These are phyloP conservation scores for Xylaria scruposa DNA, from an alignment of 495 filamentous ascomycete species.

Conservation along the genomic window DNA sequence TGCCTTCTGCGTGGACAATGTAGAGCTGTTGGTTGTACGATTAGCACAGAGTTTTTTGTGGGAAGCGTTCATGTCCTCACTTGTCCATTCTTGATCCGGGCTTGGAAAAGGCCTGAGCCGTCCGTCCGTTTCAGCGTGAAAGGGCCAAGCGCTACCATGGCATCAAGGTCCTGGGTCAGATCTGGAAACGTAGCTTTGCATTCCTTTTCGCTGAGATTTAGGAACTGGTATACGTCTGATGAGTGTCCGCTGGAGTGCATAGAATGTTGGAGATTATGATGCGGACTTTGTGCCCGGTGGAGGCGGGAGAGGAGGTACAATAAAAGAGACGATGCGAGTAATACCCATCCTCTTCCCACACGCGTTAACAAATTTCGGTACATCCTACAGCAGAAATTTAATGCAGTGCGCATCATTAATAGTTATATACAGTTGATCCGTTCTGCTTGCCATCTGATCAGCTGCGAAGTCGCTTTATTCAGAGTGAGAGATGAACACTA, in stretches of 20 bases:
- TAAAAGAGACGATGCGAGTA: slow-evolving; percentile 2
- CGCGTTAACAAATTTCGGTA: background rate
- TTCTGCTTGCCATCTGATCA: background rate
- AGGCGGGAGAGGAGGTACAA: slow-evolving; percentile 2
- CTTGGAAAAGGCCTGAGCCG: slow-evolving; percentile 46
- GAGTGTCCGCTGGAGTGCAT: background rate
- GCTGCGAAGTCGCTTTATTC: background rate
- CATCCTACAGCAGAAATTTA: background rate
- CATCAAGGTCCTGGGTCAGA: slow-evolving; percentile 49
- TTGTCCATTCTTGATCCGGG: slow-evolving; percentile 49
- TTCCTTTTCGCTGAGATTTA: slow-evolving; percentile 45
- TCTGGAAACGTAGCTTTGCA: slow-evolving; percentile 50
- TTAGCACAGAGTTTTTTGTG: background rate
- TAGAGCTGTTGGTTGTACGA: slow-evolving; percentile 38
- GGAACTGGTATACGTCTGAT: slow-evolving; percentile 16
- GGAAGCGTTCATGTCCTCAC: slow-evolving; percentile 26
- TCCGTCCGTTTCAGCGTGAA: slow-evolving; percentile 45
- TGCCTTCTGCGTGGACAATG: slow-evolving; percentile 47
- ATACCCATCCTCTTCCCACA: background rate
- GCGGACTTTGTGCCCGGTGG: background rate
- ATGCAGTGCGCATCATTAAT: background rate
- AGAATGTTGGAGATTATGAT: background rate
- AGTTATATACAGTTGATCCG: no score
- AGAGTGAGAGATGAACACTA: background rate
- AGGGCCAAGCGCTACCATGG: slow-evolving; percentile 45